Conservation (phyloP, 2,329 filamentous ascomycete species). For the Nectriaceae sp. region DNA sequence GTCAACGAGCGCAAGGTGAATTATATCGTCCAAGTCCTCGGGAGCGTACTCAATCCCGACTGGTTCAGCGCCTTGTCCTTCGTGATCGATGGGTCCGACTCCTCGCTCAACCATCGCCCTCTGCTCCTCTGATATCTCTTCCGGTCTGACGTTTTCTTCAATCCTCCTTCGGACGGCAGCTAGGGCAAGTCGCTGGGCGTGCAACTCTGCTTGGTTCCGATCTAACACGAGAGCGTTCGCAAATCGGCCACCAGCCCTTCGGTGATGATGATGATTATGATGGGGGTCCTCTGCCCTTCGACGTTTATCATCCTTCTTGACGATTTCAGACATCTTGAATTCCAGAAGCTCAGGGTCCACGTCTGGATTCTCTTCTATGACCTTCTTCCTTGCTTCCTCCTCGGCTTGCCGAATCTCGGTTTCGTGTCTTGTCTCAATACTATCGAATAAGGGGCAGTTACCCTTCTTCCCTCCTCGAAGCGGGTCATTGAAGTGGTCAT, state of each 20-base stretch:
- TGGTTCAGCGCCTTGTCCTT: too few species aligned
- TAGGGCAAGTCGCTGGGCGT: background rate
- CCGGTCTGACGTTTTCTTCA: background rate
- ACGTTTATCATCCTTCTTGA: slow-evolving; percentile 43
- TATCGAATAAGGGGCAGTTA: slow-evolving; percentile 71
- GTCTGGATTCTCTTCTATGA: slow-evolving; percentile 60
- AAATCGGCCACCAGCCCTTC: background rate
- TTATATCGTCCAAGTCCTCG: too few species aligned
- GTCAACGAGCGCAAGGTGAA: too few species aligned
- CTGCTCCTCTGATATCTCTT: too few species aligned
- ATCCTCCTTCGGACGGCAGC: background rate
- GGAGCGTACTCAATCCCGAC: too few species aligned
- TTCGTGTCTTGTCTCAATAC: slow-evolving; percentile 59
- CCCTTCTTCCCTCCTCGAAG: slow-evolving; percentile 47
- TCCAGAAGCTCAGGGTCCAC: slow-evolving; percentile 59
- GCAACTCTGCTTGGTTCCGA: background rate
- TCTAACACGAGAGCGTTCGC: background rate
- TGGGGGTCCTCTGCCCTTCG: background rate
- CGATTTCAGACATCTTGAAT: slow-evolving; percentile 58
- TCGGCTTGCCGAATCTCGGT: slow-evolving; percentile 65
- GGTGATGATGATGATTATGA: background rate
- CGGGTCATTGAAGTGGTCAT: slow-evolving; percentile 68
- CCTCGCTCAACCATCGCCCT: too few species aligned
- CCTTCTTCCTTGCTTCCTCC: slow-evolving; percentile 54
- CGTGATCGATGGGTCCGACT: too few species aligned